Evolutionary conservation across 495 filamentous ascomycete genomes (phyloP).

Genomic region (Parathielavia appendiculata): DNA sequence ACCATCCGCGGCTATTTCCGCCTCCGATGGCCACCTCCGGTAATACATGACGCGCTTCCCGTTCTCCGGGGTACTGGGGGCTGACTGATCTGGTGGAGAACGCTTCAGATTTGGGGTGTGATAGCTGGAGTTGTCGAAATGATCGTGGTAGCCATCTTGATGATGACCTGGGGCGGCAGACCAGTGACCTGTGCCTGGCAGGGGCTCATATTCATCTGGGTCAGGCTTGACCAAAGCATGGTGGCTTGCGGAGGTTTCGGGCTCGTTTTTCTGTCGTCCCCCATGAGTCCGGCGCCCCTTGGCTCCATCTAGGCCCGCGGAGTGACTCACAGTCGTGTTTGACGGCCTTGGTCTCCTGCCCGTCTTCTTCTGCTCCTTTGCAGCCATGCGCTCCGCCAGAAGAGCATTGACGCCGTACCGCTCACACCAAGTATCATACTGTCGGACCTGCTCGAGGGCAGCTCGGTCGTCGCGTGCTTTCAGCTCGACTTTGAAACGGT

Average conservation of each 20-base stretch:
- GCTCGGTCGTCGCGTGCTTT: constrained; percentile 52
- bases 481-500: constrained; percentile 68
- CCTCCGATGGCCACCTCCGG: constrained; percentile 30
- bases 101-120: constrained; percentile 23
- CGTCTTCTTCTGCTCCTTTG: constrained; percentile 61
- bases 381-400: constrained; percentile 62
- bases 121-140: constrained; percentile 21
- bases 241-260: neutral
- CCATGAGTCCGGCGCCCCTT: neutral
- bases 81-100: constrained; percentile 16
- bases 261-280: constrained; percentile 7
- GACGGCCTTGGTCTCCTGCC: constrained; percentile 25
- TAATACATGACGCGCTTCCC: constrained; percentile 15
- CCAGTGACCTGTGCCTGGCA: constrained; percentile 16
- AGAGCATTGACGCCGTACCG: constrained; percentile 58
- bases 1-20: constrained; percentile 26
- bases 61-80: constrained; percentile 22
- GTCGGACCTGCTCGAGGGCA: constrained; percentile 46
- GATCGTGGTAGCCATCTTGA: constrained; percentile 19
- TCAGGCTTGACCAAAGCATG: constrained; percentile 31
- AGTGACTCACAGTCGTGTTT: constrained; percentile 12
- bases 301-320: neutral
- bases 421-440: constrained; percentile 68
- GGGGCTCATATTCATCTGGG: constrained; percentile 22
- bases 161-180: constrained; percentile 8